Evolutionary conservation across 1,284 basidiomycete genomes (phyloP), one percentile per base, ranked within the genome.

Genomic region (Boletus sp.): DNA sequence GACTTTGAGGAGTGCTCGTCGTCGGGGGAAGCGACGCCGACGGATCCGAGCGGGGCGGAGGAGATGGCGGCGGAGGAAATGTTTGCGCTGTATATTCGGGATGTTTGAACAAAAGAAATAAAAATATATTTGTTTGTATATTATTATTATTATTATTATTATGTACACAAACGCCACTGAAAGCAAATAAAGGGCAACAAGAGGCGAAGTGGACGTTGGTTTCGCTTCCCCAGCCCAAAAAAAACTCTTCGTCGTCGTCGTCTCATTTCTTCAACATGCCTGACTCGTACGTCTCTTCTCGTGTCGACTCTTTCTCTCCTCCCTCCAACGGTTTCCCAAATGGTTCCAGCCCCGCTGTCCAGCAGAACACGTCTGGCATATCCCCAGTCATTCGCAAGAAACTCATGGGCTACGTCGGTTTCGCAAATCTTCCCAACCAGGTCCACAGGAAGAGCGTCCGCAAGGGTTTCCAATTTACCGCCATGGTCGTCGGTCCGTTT

Each of bases 401-500:
- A 73, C 77, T 93, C 59, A 89, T 87, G 79, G 91, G 91, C 61
- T 93, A 91, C 66, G 90, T 94, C 49, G 83, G 83, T 37, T 86
- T 91, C 66, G 91, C 93, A 67, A 97, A 95, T 71, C 78, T 97
- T 49, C 94, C 94, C 50, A 96, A 97, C 78, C 94, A 97, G 71
- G 92, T 96, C 41, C 94, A 96, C 74, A 85, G 94, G 70, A 92
- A 94, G 76, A 94, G 92, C 63, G 88, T 95, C 49, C 81, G 91
- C 75, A 94, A 94, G 69, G 94, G 94, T 37, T 97, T 97, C 77
- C 91, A 96, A 70, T 97, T 98, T 73, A 93, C 91, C 39, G 77
- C 82, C 53, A 94, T 94, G 92, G 91, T 97, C 56, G 94, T 98
- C 65, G 94, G 94, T 94, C 60, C 63, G 91, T 65, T 49, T 51